A percentile compares a stretch with the other conserved stretches of the same genome.
phyloP scores from a whole-genome alignment of 768 basidiomycete species.

The Lenzites betulinus region DNA sequence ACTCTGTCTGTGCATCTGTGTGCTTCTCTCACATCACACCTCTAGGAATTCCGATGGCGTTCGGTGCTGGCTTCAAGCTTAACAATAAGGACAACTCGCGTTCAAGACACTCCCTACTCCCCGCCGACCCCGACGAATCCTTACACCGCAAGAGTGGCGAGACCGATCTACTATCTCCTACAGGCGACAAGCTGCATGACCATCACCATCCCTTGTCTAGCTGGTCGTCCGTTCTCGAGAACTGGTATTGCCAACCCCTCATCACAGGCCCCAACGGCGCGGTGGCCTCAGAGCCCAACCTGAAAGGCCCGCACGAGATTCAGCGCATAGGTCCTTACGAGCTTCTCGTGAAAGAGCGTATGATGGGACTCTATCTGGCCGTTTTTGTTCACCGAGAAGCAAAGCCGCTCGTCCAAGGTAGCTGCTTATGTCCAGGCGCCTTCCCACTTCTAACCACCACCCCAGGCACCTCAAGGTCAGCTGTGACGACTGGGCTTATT shows the following conservation, averaged over 20 bases:
- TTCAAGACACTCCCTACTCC: conserved; percentile 7
- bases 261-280: conserved; percentile 16
- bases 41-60: conserved; percentile 73
- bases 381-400: conserved; percentile 75
- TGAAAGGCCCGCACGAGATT: conserved; percentile 7
- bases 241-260: conserved; percentile 59
- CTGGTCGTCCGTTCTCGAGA: conserved; percentile 78
- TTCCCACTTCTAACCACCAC: conserved; percentile 6
- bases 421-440: conserved; percentile 1
- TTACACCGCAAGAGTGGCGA: conserved; percentile 19
- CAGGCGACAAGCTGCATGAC: conserved; percentile 20
- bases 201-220: conserved; percentile 42
- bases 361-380: conserved; percentile 87
- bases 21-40: neutral
- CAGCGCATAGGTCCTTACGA: conserved; percentile 72
- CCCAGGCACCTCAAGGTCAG: conserved; percentile 72
- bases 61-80: conserved; percentile 78
- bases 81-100: conserved; percentile 43
- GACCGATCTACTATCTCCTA: conserved; percentile 8
- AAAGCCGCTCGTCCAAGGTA: conserved; percentile 63
- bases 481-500: conserved; percentile 87
- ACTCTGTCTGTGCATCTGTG: conserved; percentile 1
- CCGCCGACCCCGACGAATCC: conserved; percentile 31
- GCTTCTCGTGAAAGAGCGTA: conserved; percentile 82
- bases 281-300: conserved; percentile 3